Conservation (phyloP, 306 rosid genomes). For the Hippophae rhamnoides region DNA sequence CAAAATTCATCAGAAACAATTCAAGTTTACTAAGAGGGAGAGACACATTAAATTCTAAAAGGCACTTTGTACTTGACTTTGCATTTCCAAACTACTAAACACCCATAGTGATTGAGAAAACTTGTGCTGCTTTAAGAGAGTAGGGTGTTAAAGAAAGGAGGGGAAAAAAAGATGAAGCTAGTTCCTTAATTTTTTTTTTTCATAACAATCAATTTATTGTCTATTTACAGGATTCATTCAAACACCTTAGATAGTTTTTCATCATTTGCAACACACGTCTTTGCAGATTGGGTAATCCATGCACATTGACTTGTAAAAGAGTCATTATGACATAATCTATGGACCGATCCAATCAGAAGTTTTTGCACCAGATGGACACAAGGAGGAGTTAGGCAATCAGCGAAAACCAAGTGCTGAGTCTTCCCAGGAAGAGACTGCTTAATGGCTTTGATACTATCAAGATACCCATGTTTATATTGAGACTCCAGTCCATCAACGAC, state of each 20-base stretch:
- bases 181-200: too few species aligned
- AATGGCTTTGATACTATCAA: slow-evolving; percentile 44
- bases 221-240: neutral
- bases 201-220: too few species aligned
- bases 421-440: slow-evolving; percentile 33
- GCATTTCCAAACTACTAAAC: too few species aligned
- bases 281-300: slow-evolving; percentile 52
- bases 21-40: too few species aligned
- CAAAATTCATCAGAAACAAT: slow-evolving; percentile 13
- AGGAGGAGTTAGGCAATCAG: slow-evolving; percentile 32
- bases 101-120: too few species aligned
- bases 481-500: slow-evolving; percentile 64
- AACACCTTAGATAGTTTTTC: slow-evolving; percentile 47
- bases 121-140: too few species aligned
- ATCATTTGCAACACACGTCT: slow-evolving; percentile 29
- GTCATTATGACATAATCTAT: slow-evolving; percentile 46
- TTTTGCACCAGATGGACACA: slow-evolving; percentile 40
- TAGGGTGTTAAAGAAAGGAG: too few species aligned
- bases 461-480: slow-evolving; percentile 32
- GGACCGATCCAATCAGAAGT: slow-evolving; percentile 45
- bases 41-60: too few species aligned
- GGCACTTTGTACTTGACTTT: too few species aligned
- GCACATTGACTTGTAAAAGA: slow-evolving; percentile 59
- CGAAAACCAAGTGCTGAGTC: slow-evolving; percentile 59
- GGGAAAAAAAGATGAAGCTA: too few species aligned